Evolutionary conservation across 208 protist genomes (phyloP), one percentile per base, ranked within the genome.

Genomic region (Herpetomonas tarakana): DNA sequence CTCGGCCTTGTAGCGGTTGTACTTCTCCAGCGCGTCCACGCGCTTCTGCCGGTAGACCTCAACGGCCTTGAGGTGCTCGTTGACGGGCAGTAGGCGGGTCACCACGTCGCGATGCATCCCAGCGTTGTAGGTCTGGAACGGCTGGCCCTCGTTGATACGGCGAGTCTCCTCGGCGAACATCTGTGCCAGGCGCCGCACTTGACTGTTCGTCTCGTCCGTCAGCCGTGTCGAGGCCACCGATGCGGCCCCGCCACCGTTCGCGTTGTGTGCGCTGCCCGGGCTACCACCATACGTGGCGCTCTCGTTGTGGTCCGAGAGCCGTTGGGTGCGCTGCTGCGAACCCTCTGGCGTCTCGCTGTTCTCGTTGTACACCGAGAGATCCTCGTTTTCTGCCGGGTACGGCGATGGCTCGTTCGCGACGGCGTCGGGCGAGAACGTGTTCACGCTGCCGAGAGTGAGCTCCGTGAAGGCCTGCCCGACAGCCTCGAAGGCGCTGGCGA

Each of bases 91-190:
- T 38, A 87, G 66, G 0, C 67, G 80, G 0, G 62, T 87, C n/a
- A 81, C 56, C 2, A 87, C 76, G 41, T 87, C 80, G 38, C 75
- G 76, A 58, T 87, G 80, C 19, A 87, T 67, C 53, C 76, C 80
- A 41, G 76, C 65, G 73, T 83, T 87, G 62, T 81, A 87, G 7
- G 62, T 41, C 61, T 79, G 76, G 52, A 83, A 87, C 3, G 80
- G 76, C 46, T 39, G 52, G 2, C 80, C 80, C 50, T 82, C 80
- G 68, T 83, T 83, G 52, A 87, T 78, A 22, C 65, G 59, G 26
- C 76, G 71, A 7, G 54, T 64, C 67, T 83, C 71, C 25, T 78
- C 72, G 3, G 80, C 80, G 57, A 87, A 87, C 21, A 68, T 52
- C 35, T 73, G 65, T 11, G 80, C 76, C 12, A 87, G 63, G 16